Evolutionary conservation across 2,329 filamentous ascomycete species (phyloP), one percentile per base, ranked within the genome.

Genomic region (Aspergillus jensenii): DNA sequence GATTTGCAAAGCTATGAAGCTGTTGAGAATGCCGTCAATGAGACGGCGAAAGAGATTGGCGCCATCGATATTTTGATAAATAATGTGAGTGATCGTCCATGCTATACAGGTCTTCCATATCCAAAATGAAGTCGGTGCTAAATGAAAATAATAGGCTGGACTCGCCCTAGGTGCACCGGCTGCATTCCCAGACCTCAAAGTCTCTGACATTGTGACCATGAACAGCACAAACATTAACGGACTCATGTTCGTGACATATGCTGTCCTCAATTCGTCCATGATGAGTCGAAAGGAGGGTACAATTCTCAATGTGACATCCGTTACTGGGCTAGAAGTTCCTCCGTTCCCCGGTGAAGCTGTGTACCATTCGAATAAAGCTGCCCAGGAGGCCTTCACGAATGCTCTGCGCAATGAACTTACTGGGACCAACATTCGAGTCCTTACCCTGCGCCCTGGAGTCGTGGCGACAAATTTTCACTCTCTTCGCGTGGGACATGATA

Each of bases 331-430:
- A 0, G 80, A 82, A 58, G 74, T 75, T 0, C 80, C 80, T 0
- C 80, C 80, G 0, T 82, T 82, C 51, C 69, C 76, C 0, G 79
- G 80, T 12, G 80, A 82, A 61, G 75, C 78, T 0, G 78, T 83
- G 8, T 80, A 82, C 54, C 79, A 82, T 58, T 72, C 79, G 4
- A 76, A 70, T 59, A 82, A 81, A 61, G 78, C 79, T 0, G 72
- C 69, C 3, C 78, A 80, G 52, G 80, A 83, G 55, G 80, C 68
- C 0, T 82, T 84, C 59, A 78, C 77, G 0, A 81, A 83, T 55
- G 73, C 74, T 1, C 70, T 83, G 9, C 69, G 81, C 0, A 81
- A 73, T 17, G 82, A 84, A 65, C 64, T 82, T 8, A 66, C 61
- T 21, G 77, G 74, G 3, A 80, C 78, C 0, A 75, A 81, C 59